phyloP scores from a whole-genome alignment of 1,284 basidiomycete genomes.

The Golubevia sp. region DNA sequence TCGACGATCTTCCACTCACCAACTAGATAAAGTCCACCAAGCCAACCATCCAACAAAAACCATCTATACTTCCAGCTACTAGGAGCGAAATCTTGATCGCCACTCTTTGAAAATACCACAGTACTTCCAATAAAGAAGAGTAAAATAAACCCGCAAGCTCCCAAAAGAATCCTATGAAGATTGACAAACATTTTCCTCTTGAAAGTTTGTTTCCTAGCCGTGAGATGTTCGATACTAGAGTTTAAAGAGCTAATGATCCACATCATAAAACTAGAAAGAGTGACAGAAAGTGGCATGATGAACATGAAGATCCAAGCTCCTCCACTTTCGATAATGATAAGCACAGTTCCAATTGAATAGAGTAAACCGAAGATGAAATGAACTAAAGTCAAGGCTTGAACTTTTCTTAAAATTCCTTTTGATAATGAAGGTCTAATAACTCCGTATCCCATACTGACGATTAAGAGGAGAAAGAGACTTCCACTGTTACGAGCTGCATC shows the following conservation, averaged over 20 bases:
- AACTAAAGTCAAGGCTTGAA: slow-evolving; percentile 37
- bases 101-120: slow-evolving; percentile 34
- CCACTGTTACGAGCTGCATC: slow-evolving; percentile 45
- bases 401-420: slow-evolving; percentile 39
- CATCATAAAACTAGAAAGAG: slow-evolving; percentile 48
- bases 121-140: slow-evolving; percentile 42
- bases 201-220: slow-evolving; percentile 50
- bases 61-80: slow-evolving; percentile 53
- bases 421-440: slow-evolving; percentile 47
- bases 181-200: slow-evolving; percentile 51
- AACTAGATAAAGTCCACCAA: slow-evolving; percentile 40
- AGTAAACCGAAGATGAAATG: slow-evolving; percentile 56
- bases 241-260: slow-evolving; percentile 56
- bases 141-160: slow-evolving; percentile 39
- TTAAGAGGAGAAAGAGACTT: slow-evolving; percentile 49
- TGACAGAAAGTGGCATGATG: slow-evolving; percentile 25
- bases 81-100: slow-evolving; percentile 29
- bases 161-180: slow-evolving; percentile 45
- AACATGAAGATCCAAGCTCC: slow-evolving; percentile 49
- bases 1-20: slow-evolving; percentile 4
- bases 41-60: slow-evolving; percentile 56
- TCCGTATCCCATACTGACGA: slow-evolving; percentile 57
- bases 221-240: slow-evolving; percentile 43
- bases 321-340: slow-evolving; percentile 40
- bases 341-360: slow-evolving; percentile 50